Evolutionary conservation across 2,329 filamentous ascomycete genomes (phyloP).

Genomic region (Diaporthe sp.): DNA sequence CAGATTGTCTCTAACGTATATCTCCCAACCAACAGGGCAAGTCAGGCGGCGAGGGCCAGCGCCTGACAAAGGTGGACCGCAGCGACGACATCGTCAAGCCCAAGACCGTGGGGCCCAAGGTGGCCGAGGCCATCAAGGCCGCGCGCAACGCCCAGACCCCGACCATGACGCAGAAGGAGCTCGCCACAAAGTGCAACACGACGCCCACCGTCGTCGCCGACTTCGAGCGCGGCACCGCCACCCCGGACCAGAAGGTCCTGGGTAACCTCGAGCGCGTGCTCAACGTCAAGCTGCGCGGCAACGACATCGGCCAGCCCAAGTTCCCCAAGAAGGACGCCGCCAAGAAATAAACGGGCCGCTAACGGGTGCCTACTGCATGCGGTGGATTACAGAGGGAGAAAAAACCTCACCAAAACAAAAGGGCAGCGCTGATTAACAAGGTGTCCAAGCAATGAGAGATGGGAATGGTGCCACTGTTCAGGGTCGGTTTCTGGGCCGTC

Average conservation of each 20-base stretch:
- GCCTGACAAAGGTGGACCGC: constrained; percentile 97
- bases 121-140: constrained; percentile 86
- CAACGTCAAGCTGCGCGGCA: constrained; percentile 88
- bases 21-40: constrained; percentile 56
- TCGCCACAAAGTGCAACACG: constrained; percentile 91
- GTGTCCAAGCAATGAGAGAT: not conserved
- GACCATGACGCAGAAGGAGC: constrained; percentile 95
- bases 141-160: constrained; percentile 86
- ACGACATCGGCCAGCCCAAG: constrained; percentile 87
- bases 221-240: constrained; percentile 84
- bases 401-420: not conserved
- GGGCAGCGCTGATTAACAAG: not conserved
- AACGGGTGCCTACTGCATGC: not conserved
- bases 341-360: constrained; percentile 46
- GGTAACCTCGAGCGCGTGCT: constrained; percentile 84
- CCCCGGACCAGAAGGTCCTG: constrained; percentile 88
- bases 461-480: not conserved
- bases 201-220: constrained; percentile 84
- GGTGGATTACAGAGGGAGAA: no score
- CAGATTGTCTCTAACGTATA: not conserved
- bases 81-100: constrained; percentile 98
- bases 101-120: constrained; percentile 86
- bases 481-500: not conserved
- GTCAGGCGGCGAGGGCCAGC: constrained; percentile 83
- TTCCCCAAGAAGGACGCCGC: constrained; percentile 55